These are phyloP conservation scores for Datisca glomerata DNA, from an alignment of 306 rosid species.

Conservation along the genomic window DNA sequence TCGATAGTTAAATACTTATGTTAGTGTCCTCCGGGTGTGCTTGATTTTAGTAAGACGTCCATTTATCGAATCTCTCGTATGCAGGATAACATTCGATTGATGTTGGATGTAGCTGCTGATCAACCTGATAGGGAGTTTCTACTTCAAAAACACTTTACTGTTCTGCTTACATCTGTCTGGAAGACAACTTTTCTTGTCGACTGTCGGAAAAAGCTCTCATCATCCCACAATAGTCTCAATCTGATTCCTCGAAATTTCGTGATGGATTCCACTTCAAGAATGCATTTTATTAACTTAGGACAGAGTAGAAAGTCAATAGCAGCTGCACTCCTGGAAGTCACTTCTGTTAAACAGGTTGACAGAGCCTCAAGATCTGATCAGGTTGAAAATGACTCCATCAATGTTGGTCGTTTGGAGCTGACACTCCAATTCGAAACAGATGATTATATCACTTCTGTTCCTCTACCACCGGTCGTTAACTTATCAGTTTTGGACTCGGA, in stretches of 20 bases:
- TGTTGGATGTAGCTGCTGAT: slow-evolving; percentile 75
- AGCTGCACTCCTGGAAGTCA: slow-evolving; percentile 52
- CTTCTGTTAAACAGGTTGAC: slow-evolving; percentile 29
- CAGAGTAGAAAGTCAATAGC: slow-evolving; percentile 50
- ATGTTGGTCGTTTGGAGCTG: slow-evolving; percentile 46
- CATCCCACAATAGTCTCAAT: slow-evolving; percentile 42
- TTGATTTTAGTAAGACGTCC: not conserved
- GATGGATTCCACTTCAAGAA: slow-evolving; percentile 43
- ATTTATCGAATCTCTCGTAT: slow-evolving; percentile 10
- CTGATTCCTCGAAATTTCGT: slow-evolving; percentile 34
- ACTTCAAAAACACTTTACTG: slow-evolving; percentile 83
- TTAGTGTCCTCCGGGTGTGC: not conserved
- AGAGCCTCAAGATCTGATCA: slow-evolving; percentile 29
- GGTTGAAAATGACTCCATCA: slow-evolving; percentile 14
- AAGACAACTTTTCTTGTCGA: slow-evolving; percentile 39
- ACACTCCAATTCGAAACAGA: slow-evolving; percentile 47
- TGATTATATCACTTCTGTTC: slow-evolving; percentile 21
- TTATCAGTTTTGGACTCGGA: slow-evolving; percentile 45
- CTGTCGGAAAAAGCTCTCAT: slow-evolving; percentile 21
- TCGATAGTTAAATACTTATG: no score
- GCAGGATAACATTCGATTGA: slow-evolving; percentile 72
- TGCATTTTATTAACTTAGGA: slow-evolving; percentile 31
- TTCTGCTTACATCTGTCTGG: slow-evolving; percentile 71
- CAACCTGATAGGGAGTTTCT: slow-evolving; percentile 68
- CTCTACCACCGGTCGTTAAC: slow-evolving; percentile 55